Percentiles rank a stretch among this genome's conserved stretches.
Conservation (phyloP, 257 asterid genomes). For the Petrea volubilis region DNA sequence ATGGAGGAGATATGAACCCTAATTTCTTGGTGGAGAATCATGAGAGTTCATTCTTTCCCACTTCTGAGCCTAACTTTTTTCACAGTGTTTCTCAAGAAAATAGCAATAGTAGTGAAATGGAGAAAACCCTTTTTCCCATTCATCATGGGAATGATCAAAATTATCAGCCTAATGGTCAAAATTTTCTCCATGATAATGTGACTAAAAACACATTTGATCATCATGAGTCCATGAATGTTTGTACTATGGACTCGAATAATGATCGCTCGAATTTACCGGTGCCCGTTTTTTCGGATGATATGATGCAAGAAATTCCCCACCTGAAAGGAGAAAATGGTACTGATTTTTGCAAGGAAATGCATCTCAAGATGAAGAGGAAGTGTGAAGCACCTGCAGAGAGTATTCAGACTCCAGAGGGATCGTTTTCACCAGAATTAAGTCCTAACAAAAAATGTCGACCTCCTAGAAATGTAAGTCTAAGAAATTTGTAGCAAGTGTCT, state of each 20-base stretch:
- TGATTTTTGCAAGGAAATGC: slow-evolving; percentile 33
- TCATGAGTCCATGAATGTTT: slow-evolving; percentile 33
- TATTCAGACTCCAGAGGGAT: slow-evolving; percentile 1
- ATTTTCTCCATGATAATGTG: slow-evolving; percentile 10
- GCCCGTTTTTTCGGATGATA: slow-evolving; percentile 25
- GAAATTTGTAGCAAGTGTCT: neutral
- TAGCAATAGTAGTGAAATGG: slow-evolving; percentile 42
- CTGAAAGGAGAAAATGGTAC: slow-evolving; percentile 17
- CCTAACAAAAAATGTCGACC: slow-evolving; percentile 57
- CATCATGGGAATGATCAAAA: neutral
- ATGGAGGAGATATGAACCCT: slow-evolving; percentile 28
- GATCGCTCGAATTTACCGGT: neutral
- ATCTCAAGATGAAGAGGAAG: slow-evolving; percentile 63
- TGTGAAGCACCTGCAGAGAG: neutral
- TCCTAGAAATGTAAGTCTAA: slow-evolving; percentile 51
- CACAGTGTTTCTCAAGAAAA: slow-evolving; percentile 54
- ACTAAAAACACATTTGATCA: slow-evolving; percentile 13
- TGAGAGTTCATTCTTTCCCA: slow-evolving; percentile 13
- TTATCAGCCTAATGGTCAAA: slow-evolving; percentile 11
- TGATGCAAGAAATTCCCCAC: slow-evolving; percentile 31
- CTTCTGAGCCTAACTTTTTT: slow-evolving; percentile 13
- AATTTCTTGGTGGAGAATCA: slow-evolving; percentile 27
- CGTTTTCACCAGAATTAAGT: slow-evolving; percentile 11
- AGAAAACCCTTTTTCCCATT: slow-evolving; percentile 17
- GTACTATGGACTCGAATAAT: slow-evolving; percentile 24